Percentiles rank a stretch among this genome's conserved stretches.
These are phyloP conservation scores for Diplodia intermedia DNA, from an alignment of 2,329 filamentous ascomycete species.

Conservation along the genomic window DNA sequence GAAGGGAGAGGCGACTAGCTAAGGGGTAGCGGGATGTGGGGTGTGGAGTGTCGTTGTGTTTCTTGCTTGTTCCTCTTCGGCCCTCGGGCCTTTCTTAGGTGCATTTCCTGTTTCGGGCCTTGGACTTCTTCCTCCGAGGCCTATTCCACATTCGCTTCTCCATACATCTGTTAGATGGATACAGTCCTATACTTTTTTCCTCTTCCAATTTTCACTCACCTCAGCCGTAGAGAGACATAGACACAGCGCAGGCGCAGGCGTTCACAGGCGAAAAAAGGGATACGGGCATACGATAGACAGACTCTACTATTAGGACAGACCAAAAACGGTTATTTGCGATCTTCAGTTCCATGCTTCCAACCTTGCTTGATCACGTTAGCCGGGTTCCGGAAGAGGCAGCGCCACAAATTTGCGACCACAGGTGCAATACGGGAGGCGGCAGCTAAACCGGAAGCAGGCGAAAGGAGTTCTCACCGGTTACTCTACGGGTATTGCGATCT, in stretches of 20 bases:
- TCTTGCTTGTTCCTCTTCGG: not conserved
- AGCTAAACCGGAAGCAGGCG: constrained; percentile 1
- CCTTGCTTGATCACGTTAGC: constrained; percentile 5
- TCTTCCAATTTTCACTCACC: no score
- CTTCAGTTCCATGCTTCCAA: not conserved
- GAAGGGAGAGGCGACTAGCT: not conserved
- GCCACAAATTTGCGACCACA: constrained; percentile 17
- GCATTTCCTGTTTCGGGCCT: not conserved
- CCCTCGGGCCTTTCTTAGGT: not conserved
- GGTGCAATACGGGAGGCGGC: not conserved
- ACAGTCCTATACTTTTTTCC: not conserved
- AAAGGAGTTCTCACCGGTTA: constrained; percentile 2
- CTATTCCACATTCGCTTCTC: constrained; percentile 19
- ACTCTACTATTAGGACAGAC: not conserved
- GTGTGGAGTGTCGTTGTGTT: not conserved
- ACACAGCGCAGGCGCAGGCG: not conserved
- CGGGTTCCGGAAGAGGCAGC: not conserved
- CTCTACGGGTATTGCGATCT: constrained; percentile 13
- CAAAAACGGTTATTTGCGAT: constrained; percentile 20
- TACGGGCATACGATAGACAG: constrained; percentile 4
- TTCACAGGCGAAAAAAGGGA: not conserved
- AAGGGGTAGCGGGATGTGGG: constrained; percentile 1
- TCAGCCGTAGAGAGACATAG: not conserved
- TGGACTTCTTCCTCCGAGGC: not conserved
- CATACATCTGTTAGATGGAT: not conserved